A percentile compares a stretch with the other conserved stretches of the same genome.
Evolutionary conservation across 2,329 filamentous ascomycete species (phyloP).

Genomic region (Pochonia chlamydosporia): DNA sequence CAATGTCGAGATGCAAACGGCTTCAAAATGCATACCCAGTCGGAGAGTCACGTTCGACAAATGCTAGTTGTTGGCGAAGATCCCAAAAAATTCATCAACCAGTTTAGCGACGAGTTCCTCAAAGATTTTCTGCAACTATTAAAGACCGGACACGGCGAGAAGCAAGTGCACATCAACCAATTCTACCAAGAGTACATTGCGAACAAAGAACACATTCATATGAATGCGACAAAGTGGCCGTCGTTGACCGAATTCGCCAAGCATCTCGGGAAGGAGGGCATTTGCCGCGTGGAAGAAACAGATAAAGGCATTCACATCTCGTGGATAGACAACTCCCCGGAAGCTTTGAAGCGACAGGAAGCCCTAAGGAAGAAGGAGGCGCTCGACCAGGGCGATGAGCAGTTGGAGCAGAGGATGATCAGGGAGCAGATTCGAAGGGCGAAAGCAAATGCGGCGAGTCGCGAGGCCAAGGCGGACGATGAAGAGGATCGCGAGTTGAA

Average conservation of each 20-base stretch:
- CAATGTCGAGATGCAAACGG: slow-evolving; percentile 74
- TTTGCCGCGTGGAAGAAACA: slow-evolving; percentile 86
- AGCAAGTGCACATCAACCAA: slow-evolving; percentile 79
- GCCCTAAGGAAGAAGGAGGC: slow-evolving; percentile 77
- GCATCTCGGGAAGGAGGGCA: slow-evolving; percentile 75
- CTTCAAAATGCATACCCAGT: slow-evolving; percentile 83
- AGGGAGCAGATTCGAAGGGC: slow-evolving; percentile 78
- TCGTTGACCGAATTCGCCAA: slow-evolving; percentile 88
- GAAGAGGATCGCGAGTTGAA: slow-evolving; percentile 43
- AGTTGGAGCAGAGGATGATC: slow-evolving; percentile 77
- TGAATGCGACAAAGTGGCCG: slow-evolving; percentile 89
- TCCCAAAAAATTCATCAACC: slow-evolving; percentile 74
- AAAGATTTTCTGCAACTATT: slow-evolving; percentile 73
- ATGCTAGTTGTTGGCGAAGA: slow-evolving; percentile 85
- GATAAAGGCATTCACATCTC: slow-evolving; percentile 78
- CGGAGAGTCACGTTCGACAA: slow-evolving; percentile 81
- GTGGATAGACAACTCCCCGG: slow-evolving; percentile 89
- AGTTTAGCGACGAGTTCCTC: slow-evolving; percentile 77
- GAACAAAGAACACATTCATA: slow-evolving; percentile 74
- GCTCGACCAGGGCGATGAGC: slow-evolving; percentile 85
- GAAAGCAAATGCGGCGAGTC: slow-evolving; percentile 41
- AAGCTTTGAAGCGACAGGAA: slow-evolving; percentile 74
- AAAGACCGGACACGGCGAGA: slow-evolving; percentile 82
- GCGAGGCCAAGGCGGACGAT: slow-evolving; percentile 33
- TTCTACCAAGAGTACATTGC: slow-evolving; percentile 95